Conservation (phyloP, 441 rosid genomes). For the Adansonia rubrostipa region DNA sequence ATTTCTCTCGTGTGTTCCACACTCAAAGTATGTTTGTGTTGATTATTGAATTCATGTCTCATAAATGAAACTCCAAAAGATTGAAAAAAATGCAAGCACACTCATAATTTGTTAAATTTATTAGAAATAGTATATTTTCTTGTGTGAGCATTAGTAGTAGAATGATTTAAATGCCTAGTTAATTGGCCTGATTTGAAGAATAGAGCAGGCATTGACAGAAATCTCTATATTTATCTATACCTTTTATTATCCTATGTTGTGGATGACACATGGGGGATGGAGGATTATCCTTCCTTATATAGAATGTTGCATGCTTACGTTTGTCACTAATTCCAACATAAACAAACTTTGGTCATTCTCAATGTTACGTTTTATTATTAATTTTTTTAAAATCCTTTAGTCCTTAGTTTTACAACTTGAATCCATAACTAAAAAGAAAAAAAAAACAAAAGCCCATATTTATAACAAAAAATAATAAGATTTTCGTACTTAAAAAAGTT, state of each 20-base stretch:
- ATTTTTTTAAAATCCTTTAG: too few species aligned
- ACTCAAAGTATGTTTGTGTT: constrained; percentile 3
- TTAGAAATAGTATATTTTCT: neutral
- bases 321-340: neutral
- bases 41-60: neutral
- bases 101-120: neutral
- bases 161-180: neutral
- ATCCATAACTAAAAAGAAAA: too few species aligned
- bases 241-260: neutral
- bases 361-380: too few species aligned
- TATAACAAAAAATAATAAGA: too few species aligned
- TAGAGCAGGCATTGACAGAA: neutral
- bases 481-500: too few species aligned
- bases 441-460: too few species aligned
- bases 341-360: too few species aligned
- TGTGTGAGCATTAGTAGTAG: neutral
- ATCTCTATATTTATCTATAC: neutral
- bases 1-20: neutral
- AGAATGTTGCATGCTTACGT: neutral
- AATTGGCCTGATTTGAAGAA: neutral
- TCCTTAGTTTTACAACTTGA: too few species aligned
- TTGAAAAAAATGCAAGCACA: neutral
- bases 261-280: neutral
- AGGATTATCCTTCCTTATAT: constrained; percentile 8
- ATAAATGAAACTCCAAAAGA: too few species aligned